Conservation (phyloP, 345 rosid genomes). For the Alliaria petiolata region DNA sequence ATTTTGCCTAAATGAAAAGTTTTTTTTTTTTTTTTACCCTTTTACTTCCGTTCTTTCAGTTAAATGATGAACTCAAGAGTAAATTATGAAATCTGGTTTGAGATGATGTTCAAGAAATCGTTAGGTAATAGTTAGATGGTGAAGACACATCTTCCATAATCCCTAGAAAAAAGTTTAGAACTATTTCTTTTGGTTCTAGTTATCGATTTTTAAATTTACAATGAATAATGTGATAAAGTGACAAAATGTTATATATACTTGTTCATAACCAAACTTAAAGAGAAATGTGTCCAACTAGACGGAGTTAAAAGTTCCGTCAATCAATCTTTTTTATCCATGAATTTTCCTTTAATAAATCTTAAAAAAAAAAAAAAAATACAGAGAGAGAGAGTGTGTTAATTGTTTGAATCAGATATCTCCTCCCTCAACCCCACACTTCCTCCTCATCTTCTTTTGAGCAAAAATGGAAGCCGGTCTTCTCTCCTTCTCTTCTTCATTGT, state of each 20-base stretch:
- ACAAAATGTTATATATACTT: no score
- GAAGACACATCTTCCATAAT: neutral
- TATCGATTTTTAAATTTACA: neutral
- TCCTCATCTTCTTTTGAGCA: constrained; percentile 3
- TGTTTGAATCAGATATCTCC: neutral
- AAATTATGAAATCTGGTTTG: constrained; percentile 18
- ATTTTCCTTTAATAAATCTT: neutral
- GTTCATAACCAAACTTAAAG: neutral
- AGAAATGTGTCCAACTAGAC: neutral
- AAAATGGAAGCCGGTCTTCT: constrained; percentile 69
- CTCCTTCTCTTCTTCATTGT: constrained; percentile 52
- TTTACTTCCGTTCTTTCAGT: neutral
- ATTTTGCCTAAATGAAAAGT: neutral
- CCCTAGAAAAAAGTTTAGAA: neutral
- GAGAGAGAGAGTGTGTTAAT: no score
- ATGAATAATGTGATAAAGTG: neutral
- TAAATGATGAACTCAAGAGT: neutral
- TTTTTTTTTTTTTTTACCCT: neutral
- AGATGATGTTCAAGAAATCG: neutral
- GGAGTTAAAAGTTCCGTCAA: constrained; percentile 6
- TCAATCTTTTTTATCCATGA: neutral
- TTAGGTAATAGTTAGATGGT: neutral
- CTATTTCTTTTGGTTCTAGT: neutral
- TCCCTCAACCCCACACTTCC: constrained; percentile 10
- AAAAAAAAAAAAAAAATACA: neutral